Percentiles rank a stretch among this genome's conserved stretches.
Conservation (phyloP, 257 asterid genomes). For the Lycium barbarum region DNA sequence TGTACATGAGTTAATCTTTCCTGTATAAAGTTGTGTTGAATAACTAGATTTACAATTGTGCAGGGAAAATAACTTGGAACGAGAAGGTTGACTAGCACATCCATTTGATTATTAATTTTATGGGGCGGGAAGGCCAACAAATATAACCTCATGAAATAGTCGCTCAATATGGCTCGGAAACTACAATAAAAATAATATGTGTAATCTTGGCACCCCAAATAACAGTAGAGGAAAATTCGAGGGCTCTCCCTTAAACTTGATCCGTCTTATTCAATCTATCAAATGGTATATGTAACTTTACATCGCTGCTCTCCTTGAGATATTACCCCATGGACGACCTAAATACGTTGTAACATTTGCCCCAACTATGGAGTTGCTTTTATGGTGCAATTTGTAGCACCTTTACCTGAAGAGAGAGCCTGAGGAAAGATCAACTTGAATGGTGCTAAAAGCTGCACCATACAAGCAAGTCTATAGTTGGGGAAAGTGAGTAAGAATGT, state of each 20-base stretch:
- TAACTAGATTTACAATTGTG: neutral
- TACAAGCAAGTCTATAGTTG: no score
- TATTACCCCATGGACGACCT: no score
- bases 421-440: no score
- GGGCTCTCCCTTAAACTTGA: neutral
- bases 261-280: neutral
- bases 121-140: no score
- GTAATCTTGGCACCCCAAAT: neutral
- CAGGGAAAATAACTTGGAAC: neutral
- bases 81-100: neutral
- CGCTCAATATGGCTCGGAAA: neutral
- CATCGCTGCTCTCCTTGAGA: no score
- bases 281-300: neutral
- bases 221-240: conserved; percentile 13
- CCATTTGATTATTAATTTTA: no score
- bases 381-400: no score
- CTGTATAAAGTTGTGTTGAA: neutral
- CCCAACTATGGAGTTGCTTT: no score
- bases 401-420: no score
- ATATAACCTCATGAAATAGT: neutral
- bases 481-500: no score
- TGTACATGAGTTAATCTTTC: neutral
- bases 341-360: no score
- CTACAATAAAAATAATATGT: neutral
- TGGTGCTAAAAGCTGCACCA: no score